Evolutionary conservation across 2,329 filamentous ascomycete genomes (phyloP).

Genomic region (Diaporthe amygdali): DNA sequence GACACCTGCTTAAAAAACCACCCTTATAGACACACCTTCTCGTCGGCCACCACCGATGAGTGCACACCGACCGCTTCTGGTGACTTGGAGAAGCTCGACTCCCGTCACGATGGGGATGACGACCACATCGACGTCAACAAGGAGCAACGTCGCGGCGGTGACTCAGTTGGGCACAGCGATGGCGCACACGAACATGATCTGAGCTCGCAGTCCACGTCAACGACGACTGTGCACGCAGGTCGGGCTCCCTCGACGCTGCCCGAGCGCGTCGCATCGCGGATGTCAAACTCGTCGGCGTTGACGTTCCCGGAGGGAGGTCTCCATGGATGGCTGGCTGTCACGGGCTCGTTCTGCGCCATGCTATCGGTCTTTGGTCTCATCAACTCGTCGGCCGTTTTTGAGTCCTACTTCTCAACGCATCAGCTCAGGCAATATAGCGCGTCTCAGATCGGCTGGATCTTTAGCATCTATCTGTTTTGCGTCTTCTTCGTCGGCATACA

Average conservation of each 20-base stretch:
- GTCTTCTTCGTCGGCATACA: slow-evolving; percentile 84
- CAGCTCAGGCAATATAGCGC: slow-evolving; percentile 72
- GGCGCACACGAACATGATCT: neutral
- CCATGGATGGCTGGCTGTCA: slow-evolving; percentile 75
- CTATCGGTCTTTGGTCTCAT: slow-evolving; percentile 74
- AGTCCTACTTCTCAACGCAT: slow-evolving; percentile 75
- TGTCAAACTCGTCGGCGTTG: slow-evolving; percentile 25
- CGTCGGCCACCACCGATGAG: slow-evolving; percentile 12
- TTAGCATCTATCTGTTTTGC: slow-evolving; percentile 80
- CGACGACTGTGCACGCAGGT: slow-evolving; percentile 3
- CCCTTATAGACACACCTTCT: slow-evolving; percentile 14
- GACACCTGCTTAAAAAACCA: slow-evolving; percentile 46
- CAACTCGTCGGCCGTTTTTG: slow-evolving; percentile 77
- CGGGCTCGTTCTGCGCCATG: slow-evolving; percentile 78
- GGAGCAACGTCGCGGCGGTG: neutral
- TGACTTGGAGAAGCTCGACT: slow-evolving; percentile 25
- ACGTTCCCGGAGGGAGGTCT: slow-evolving; percentile 78
- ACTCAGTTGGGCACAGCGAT: neutral
- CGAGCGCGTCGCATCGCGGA: slow-evolving; percentile 23
- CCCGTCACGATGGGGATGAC: slow-evolving; percentile 21
- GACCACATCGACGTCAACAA: slow-evolving; percentile 17
- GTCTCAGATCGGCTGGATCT: slow-evolving; percentile 83
- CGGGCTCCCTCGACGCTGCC: slow-evolving; percentile 12
- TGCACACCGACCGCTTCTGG: slow-evolving; percentile 20
- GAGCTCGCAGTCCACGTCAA: slow-evolving; percentile 4